Evolutionary conservation across 441 rosid species (phyloP), one percentile per base, ranked within the genome.

Genomic region (Euphorbia celastroides): DNA sequence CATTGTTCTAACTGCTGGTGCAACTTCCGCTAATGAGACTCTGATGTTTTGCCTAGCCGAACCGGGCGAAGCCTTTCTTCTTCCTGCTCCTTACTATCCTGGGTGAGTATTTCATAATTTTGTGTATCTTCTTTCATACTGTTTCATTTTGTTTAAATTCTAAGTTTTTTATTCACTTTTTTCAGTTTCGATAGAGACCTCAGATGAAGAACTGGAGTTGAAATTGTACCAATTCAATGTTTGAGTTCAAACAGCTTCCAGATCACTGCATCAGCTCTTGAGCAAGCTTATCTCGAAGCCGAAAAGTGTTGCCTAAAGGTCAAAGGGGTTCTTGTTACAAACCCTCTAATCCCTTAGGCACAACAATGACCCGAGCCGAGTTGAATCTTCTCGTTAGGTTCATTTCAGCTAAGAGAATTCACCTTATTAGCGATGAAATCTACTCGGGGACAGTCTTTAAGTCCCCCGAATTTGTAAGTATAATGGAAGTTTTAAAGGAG

Each of bases 101-200:
- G 98, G 98, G 98, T 90, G 81, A 62, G 77, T 78, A 10, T 7
- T 20, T n/a, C n/a, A n/a, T n/a, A n/a, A n/a, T n/a, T n/a, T n/a
- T n/a, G n/a, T n/a, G 28, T 28, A 3, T 34, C 38, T 34, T 34
- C 4, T 4, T 34, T 34, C 9, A 4, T 34, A 34, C 38, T 3
- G 38, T 34, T 34, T 3, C 9, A 3, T 34, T 4, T 23, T n/a
- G 87, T 82, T 60, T 57, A 55, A 54, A 28, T 55, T 28, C 30
- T 62, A 82, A 79, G 79, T 55, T 80, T 34, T 34, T 34, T 34
- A 34, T 34, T 34, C 4, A 34, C 9, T 44, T 23, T 2, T 70
- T 81, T 42, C 89, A 93, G 98, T 77, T 93, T 93, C 60, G 98
- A 93, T 76, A 85, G 98, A 80, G 98, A 93, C 82, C 93, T 93